phyloP scores from a whole-genome alignment of 306 rosid species.

The Comarum palustre region DNA sequence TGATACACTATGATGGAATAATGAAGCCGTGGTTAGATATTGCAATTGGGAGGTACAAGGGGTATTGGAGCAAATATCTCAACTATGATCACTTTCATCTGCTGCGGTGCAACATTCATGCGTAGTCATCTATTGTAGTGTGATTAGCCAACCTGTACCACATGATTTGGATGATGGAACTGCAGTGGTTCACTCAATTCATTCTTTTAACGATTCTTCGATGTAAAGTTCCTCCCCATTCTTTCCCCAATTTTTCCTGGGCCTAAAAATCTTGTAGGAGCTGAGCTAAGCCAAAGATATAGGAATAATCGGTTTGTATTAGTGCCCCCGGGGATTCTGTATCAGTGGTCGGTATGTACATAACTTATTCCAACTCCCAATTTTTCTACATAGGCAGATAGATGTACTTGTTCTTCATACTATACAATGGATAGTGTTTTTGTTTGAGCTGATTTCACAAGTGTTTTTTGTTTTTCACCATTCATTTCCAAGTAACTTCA shows the following conservation, averaged over 20 bases:
- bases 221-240: constrained; percentile 51
- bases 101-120: constrained; percentile 85
- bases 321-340: constrained; percentile 34
- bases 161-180: constrained; percentile 15
- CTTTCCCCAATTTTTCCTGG: constrained; percentile 27
- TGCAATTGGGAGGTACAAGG: constrained; percentile 60
- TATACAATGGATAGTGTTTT: not conserved
- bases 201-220: constrained; percentile 50
- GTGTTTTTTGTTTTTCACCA: not conserved
- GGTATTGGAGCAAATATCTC: constrained; percentile 67
- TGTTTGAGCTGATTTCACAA: not conserved
- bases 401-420: not conserved
- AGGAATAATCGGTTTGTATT: constrained; percentile 42
- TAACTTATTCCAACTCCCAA: constrained; percentile 18
- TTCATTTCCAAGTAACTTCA: not conserved
- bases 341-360: constrained; percentile 39
- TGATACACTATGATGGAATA: constrained; percentile 82
- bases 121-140: constrained; percentile 31
- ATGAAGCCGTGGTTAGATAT: constrained; percentile 96
- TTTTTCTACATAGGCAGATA: constrained; percentile 2
- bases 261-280: constrained; percentile 32
- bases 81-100: constrained; percentile 57
- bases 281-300: constrained; percentile 45
- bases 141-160: not conserved
- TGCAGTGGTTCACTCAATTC: constrained; percentile 35